These are phyloP conservation scores for Coemansia sp. DNA, from an alignment of 192 early-diverging fungal genomes.

Conservation along the genomic window DNA sequence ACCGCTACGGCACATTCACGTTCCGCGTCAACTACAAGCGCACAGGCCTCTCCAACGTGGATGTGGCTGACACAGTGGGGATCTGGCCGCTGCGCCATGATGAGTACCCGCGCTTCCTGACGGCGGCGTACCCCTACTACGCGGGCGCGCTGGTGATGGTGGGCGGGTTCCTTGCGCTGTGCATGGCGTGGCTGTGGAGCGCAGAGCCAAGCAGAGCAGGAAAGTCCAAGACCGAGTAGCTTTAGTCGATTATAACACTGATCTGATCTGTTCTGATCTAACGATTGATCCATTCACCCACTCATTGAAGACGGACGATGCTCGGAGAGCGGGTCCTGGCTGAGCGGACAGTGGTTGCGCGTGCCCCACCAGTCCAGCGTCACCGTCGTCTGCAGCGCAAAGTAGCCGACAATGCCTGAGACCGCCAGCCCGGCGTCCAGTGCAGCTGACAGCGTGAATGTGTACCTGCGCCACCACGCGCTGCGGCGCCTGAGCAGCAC, in stretches of 20 bases:
- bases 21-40: slow-evolving; percentile 93
- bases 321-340: slow-evolving; percentile 10
- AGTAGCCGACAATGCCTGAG: slow-evolving; percentile 36
- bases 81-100: slow-evolving; percentile 93
- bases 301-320: background rate
- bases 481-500: slow-evolving; percentile 56
- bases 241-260: too few species aligned
- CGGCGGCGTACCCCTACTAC: slow-evolving; percentile 96
- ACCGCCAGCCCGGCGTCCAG: slow-evolving; percentile 55
- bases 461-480: slow-evolving; percentile 63
- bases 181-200: slow-evolving; percentile 72
- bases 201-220: slow-evolving; percentile 27
- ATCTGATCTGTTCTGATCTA: too few species aligned
- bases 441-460: slow-evolving; percentile 55
- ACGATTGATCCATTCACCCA: too few species aligned
- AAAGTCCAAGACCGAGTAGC: slow-evolving; percentile 24
- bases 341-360: slow-evolving; percentile 26
- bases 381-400: slow-evolving; percentile 32
- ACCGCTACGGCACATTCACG: slow-evolving; percentile 97
- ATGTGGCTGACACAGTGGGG: slow-evolving; percentile 71
- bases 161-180: slow-evolving; percentile 82
- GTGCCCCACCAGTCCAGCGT: slow-evolving; percentile 45
- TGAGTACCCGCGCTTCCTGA: slow-evolving; percentile 92
- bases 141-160: slow-evolving; percentile 78
- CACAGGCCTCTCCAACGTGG: slow-evolving; percentile 75